phyloP scores from a whole-genome alignment of 345 rosid species.

The Eucalyptus brandiana region DNA sequence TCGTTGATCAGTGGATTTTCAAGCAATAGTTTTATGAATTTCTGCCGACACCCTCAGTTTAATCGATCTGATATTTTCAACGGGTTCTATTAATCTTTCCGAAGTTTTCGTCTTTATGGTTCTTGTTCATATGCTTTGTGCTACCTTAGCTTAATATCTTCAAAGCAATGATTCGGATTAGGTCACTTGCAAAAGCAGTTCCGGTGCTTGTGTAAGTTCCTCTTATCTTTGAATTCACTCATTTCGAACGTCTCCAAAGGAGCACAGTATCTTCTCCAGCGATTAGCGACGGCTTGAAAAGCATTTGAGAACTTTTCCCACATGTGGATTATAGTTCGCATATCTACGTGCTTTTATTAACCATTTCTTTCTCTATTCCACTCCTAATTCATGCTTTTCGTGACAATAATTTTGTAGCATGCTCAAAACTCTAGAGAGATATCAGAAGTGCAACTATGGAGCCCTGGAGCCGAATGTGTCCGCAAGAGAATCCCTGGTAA shows the following conservation, averaged over 20 bases:
- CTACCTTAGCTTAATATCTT: neutral
- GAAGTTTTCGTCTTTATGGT: neutral
- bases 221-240: neutral
- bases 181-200: neutral
- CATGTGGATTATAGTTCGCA: neutral
- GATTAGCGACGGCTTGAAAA: neutral
- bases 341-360: neutral
- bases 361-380: neutral
- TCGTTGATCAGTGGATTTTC: neutral
- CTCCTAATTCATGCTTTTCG: neutral
- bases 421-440: constrained; percentile 91
- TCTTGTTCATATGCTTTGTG: neutral
- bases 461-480: constrained; percentile 75
- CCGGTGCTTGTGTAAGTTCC: neutral
- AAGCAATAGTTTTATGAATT: neutral
- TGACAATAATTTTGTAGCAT: constrained; percentile 28
- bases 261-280: neutral
- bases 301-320: neutral
- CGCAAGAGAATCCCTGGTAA: constrained; percentile 81
- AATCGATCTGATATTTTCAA: neutral
- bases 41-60: neutral
- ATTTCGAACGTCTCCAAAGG: neutral
- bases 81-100: neutral
- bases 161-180: neutral
- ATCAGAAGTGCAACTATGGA: constrained; percentile 92